Evolutionary conservation across 2,329 filamentous ascomycete genomes (phyloP).

Genomic region (Cadophora malorum): DNA sequence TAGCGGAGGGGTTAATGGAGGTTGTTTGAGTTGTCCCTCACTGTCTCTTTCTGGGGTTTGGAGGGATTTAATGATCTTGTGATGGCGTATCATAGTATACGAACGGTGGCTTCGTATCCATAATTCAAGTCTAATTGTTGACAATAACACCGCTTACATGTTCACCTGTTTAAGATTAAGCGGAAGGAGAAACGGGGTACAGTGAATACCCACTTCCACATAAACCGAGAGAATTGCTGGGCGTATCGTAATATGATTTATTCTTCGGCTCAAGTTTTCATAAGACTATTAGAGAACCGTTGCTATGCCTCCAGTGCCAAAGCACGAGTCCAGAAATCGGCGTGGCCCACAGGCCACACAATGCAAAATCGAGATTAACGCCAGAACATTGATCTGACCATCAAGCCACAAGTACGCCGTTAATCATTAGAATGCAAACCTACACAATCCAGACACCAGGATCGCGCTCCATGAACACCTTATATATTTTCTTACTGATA

Average conservation of each 20-base stretch:
- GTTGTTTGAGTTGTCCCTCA: neutral
- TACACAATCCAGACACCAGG: constrained; percentile 35
- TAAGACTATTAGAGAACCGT: neutral
- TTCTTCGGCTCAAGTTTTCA: neutral
- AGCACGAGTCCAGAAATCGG: neutral
- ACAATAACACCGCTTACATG: too few species aligned
- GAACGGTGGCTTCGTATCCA: neutral
- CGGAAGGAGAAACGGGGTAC: neutral
- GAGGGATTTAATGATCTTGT: neutral
- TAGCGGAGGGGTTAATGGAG: too few species aligned
- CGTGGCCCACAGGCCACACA: neutral
- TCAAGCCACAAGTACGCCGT: neutral
- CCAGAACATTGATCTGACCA: neutral
- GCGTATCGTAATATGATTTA: neutral
- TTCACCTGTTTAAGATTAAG: neutral
- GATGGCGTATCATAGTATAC: neutral
- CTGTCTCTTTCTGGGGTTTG: neutral
- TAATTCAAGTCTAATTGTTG: neutral
- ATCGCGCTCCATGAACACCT: constrained; percentile 64
- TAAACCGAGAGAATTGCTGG: too few species aligned
- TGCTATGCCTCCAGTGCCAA: neutral
- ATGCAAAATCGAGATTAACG: neutral
- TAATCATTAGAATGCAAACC: neutral
- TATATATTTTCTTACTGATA: constrained; percentile 63
- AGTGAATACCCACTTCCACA: neutral